phyloP scores from a whole-genome alignment of 1,284 basidiomycete species.

The Pascua guehoae region DNA sequence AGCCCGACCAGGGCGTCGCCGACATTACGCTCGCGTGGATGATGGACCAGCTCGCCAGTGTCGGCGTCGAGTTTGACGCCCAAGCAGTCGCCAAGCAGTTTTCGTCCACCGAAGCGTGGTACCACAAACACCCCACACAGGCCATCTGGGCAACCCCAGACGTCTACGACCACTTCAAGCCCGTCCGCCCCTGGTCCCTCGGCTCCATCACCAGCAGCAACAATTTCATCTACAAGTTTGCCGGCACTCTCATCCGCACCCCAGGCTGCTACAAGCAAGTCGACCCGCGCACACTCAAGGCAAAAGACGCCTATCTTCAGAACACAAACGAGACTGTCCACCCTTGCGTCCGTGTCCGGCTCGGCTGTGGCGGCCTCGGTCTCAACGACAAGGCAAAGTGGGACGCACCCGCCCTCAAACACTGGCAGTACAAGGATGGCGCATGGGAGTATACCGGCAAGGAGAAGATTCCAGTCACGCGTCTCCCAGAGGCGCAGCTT shows the following conservation, averaged over 20 bases:
- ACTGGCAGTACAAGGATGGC: neutral
- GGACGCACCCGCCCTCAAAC: slow-evolving; percentile 1
- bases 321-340: slow-evolving; percentile 1
- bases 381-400: slow-evolving; percentile 1
- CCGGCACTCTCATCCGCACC: neutral
- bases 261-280: neutral
- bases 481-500: neutral
- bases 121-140: neutral
- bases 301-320: neutral
- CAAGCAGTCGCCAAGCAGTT: neutral
- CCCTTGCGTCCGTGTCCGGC: neutral
- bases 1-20: slow-evolving; percentile 2
- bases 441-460: slow-evolving; percentile 2
- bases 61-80: neutral
- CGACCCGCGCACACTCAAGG: neutral
- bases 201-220: slow-evolving; percentile 1
- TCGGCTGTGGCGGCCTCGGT: neutral
- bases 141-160: neutral
- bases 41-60: slow-evolving; percentile 3
- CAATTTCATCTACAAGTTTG: slow-evolving; percentile 2
- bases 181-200: slow-evolving; percentile 1
- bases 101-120: neutral
- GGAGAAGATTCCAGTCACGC: neutral
- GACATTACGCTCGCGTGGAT: slow-evolving; percentile 3
- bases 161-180: slow-evolving; percentile 1